A percentile compares a stretch with the other conserved stretches of the same genome.
phyloP scores from a whole-genome alignment of 2,329 filamentous ascomycete species.

The Sclerotinia sclerotiorum region DNA sequence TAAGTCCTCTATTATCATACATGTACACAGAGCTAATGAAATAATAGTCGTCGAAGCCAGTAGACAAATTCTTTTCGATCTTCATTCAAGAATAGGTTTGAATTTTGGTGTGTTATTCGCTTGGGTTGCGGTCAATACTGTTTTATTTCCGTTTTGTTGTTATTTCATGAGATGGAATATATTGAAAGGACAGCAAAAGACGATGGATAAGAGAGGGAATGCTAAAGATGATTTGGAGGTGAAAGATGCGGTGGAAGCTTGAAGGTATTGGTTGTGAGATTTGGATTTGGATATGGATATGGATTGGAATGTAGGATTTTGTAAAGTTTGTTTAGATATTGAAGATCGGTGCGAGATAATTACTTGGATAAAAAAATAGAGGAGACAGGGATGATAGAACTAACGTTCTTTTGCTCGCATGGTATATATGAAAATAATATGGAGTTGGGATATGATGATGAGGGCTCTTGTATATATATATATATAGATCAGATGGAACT shows the following conservation, averaged over 20 bases:
- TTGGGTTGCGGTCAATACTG: constrained; percentile 55
- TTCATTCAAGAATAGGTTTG: constrained; percentile 57
- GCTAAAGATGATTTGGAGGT: background rate
- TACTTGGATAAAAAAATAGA: background rate
- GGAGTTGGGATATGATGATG: too few species aligned
- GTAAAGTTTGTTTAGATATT: background rate
- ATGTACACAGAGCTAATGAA: background rate
- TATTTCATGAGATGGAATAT: constrained; percentile 47
- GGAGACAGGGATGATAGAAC: background rate
- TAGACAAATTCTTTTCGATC: constrained; percentile 60
- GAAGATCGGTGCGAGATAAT: background rate
- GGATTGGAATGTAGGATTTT: background rate
- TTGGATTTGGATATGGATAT: background rate
- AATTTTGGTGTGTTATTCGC: constrained; percentile 61
- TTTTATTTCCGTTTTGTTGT: constrained; percentile 52
- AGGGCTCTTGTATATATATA: background rate
- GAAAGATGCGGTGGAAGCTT: background rate
- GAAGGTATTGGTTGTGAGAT: too few species aligned
- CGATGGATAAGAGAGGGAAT: constrained; percentile 4
- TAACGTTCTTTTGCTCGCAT: background rate
- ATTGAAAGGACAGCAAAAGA: constrained; percentile 31
- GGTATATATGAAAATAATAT: background rate
- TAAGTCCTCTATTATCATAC: constrained; percentile 36
- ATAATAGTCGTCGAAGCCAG: constrained; percentile 54
- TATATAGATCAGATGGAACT: background rate